A percentile compares a stretch with the other conserved stretches of the same genome.
phyloP scores from a whole-genome alignment of 164 flowering plant species.

The Magnolia officinalis region DNA sequence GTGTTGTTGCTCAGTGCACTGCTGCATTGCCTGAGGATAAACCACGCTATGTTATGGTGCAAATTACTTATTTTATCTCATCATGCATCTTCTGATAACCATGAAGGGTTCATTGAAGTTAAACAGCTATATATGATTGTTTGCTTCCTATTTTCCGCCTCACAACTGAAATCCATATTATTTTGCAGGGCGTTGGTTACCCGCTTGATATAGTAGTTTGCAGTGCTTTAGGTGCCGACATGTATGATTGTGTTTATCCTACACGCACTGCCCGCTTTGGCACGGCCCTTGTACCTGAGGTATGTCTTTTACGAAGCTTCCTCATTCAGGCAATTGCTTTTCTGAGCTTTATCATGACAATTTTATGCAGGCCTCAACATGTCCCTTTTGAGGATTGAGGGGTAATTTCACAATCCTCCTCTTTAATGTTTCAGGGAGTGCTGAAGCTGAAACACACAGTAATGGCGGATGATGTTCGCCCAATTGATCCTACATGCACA shows the following conservation, averaged over 20 bases:
- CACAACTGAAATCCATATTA: not conserved
- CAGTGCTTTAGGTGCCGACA: slow-evolving; percentile 98
- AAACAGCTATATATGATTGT: not conserved
- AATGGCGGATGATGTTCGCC: slow-evolving; percentile 80
- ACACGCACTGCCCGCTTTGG: slow-evolving; percentile 99
- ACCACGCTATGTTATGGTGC: slow-evolving; percentile 98
- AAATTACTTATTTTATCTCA: not conserved
- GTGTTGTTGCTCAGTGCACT: slow-evolving; percentile 96
- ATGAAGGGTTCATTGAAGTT: not conserved
- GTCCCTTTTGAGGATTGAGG: not conserved
- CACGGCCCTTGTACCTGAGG: slow-evolving; percentile 96
- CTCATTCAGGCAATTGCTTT: not conserved
- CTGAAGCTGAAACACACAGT: slow-evolving; percentile 73
- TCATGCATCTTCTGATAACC: not conserved
- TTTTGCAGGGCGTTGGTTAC: slow-evolving; percentile 93
- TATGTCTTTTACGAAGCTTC: slow-evolving; percentile 13
- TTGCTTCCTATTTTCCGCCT: not conserved
- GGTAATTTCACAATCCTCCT: slow-evolving; percentile 1
- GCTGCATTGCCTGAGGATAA: slow-evolving; percentile 91
- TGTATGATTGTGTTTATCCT: slow-evolving; percentile 98
- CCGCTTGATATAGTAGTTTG: slow-evolving; percentile 97
- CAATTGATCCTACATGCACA: slow-evolving; percentile 77
- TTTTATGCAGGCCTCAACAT: not conserved
- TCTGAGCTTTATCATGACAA: not conserved
- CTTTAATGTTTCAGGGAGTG: slow-evolving; percentile 62